phyloP scores from a whole-genome alignment of 345 rosid genomes.

The Euphorbia peplus region DNA sequence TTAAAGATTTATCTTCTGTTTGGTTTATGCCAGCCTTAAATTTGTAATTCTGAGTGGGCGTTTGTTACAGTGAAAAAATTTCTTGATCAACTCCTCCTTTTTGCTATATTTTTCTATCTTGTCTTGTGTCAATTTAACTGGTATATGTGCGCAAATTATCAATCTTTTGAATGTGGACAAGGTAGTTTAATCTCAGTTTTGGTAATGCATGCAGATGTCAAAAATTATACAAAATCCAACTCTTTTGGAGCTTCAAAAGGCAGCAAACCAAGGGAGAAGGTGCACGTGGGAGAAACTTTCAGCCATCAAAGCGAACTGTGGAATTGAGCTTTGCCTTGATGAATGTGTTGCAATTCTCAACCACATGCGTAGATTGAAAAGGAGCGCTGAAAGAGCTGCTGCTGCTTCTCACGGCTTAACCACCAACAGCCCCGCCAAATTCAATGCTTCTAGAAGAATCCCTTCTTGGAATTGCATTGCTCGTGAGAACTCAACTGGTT shows the following conservation, averaged over 20 bases:
- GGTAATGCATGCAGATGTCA: conserved; percentile 46
- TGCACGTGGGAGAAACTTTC: conserved; percentile 99
- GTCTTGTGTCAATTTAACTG: not conserved
- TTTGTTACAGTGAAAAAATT: not conserved
- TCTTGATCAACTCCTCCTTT: not conserved
- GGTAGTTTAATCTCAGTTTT: not conserved
- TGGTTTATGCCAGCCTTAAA: not conserved
- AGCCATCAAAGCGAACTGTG: conserved; percentile 92
- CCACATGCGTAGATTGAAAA: conserved; percentile 93
- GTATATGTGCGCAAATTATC: not conserved
- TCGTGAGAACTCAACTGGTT: conserved; percentile 91
- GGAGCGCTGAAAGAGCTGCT: conserved; percentile 93
- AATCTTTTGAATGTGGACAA: not conserved
- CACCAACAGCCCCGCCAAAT: conserved; percentile 40
- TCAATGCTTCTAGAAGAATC: conserved; percentile 82
- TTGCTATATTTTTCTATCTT: not conserved
- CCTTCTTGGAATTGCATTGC: conserved; percentile 98
- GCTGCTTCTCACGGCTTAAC: conserved; percentile 64
- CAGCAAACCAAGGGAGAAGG: conserved; percentile 76
- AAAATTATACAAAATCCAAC: conserved; percentile 86
- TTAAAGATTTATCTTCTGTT: not conserved
- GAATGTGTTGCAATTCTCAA: conserved; percentile 92
- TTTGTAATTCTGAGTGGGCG: not conserved
- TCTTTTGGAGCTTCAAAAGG: conserved; percentile 24
- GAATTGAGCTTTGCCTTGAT: conserved; percentile 94